Evolutionary conservation across 2,329 filamentous ascomycete species (phyloP).

Genomic region (Verticillium alfalfae): DNA sequence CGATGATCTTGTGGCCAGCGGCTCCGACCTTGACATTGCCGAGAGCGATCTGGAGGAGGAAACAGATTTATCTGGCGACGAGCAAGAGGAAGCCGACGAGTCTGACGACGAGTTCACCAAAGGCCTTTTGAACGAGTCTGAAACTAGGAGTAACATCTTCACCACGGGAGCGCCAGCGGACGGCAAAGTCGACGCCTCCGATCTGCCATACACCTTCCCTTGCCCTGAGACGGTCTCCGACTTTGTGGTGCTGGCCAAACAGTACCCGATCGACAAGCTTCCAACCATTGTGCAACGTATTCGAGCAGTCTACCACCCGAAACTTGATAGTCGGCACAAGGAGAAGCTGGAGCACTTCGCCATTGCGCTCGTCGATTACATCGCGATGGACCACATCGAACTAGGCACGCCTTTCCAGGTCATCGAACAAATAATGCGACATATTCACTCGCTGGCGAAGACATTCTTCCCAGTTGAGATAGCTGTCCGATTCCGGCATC

Average conservation of each 20-base stretch:
- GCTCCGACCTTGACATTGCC: conserved; percentile 60
- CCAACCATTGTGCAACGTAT: conserved; percentile 83
- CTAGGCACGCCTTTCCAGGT: conserved; percentile 53
- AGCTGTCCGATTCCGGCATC: conserved; percentile 68
- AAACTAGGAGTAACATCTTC: conserved; percentile 49
- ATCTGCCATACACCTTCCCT: conserved; percentile 74
- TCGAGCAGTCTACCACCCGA: conserved; percentile 85
- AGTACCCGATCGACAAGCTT: conserved; percentile 58
- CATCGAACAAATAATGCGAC: conserved; percentile 76
- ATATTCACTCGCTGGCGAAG: conserved; percentile 89
- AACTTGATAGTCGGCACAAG: conserved; percentile 81
- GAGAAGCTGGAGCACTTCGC: conserved; percentile 68
- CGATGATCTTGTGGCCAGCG: conserved; percentile 79
- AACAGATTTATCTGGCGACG: conserved; percentile 29
- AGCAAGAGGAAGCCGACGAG: conserved; percentile 30
- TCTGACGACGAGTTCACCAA: conserved; percentile 69
- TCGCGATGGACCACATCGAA: conserved; percentile 24
- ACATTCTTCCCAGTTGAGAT: conserved; percentile 69
- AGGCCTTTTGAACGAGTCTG: conserved; percentile 57
- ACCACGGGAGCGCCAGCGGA: conserved; percentile 31
- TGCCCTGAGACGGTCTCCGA: conserved; percentile 78
- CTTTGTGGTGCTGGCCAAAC: conserved; percentile 60
- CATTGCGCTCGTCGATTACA: conserved; percentile 57
- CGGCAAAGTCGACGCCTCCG: conserved; percentile 32
- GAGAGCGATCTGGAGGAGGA: conserved; percentile 49